Percentiles rank a stretch among this genome's conserved stretches.
These are phyloP conservation scores for Sanguinoderma infundibulare DNA, from an alignment of 1,284 basidiomycete species.

Conservation along the genomic window DNA sequence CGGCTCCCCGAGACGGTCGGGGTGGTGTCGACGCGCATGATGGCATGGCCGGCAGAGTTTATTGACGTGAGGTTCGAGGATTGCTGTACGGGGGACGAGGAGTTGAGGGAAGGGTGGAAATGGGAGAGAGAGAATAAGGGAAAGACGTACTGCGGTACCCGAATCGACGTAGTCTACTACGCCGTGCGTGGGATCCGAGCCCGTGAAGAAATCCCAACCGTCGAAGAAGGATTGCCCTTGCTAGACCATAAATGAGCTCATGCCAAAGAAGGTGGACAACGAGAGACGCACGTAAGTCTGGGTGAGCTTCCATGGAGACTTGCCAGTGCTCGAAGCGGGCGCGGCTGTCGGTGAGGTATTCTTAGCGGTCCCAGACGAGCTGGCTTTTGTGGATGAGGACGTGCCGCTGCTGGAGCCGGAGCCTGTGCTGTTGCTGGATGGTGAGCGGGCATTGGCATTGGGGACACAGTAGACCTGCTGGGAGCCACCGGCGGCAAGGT, in stretches of 20 bases:
- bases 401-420: constrained; percentile 18
- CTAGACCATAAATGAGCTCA: constrained; percentile 36
- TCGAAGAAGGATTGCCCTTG: constrained; percentile 77
- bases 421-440: constrained; percentile 12
- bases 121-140: constrained; percentile 13
- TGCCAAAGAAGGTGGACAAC: background rate
- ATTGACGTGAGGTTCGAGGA: constrained; percentile 56
- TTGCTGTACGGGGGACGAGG: constrained; percentile 39
- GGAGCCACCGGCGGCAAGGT: constrained; percentile 18
- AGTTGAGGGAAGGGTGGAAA: constrained; percentile 7
- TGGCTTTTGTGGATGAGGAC: constrained; percentile 17
- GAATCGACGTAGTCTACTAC: constrained; percentile 62
- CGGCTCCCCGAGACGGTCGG: constrained; percentile 67
- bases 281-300: constrained; percentile 33
- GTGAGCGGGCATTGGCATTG: constrained; percentile 19
- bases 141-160: constrained; percentile 54
- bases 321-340: constrained; percentile 17
- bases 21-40: constrained; percentile 88
- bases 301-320: constrained; percentile 36
- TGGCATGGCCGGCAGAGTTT: constrained; percentile 70
- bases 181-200: constrained; percentile 83
- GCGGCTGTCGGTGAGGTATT: constrained; percentile 22
- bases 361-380: constrained; percentile 27
- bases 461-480: constrained; percentile 36
- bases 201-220: constrained; percentile 79